A percentile compares a stretch with the other conserved stretches of the same genome.
Evolutionary conservation across 768 basidiomycete genomes (phyloP).

Genomic region (Kwoniella sp.): DNA sequence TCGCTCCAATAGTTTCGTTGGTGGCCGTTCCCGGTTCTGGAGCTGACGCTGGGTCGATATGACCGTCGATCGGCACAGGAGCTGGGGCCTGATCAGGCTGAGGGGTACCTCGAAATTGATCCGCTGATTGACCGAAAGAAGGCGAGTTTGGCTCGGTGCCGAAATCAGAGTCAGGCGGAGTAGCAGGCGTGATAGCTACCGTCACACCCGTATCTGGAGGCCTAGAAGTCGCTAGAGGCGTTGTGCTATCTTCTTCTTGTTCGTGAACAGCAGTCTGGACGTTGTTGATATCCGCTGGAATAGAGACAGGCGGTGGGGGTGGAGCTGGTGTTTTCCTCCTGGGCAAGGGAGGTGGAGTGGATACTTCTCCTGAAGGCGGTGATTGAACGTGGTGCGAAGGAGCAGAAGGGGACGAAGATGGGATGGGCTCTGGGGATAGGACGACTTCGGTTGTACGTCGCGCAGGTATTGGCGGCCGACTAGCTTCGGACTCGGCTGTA

Average conservation of each 20-base stretch:
- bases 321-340: conserved; percentile 14
- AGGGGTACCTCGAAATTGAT: not conserved
- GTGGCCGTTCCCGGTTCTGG: too few species aligned
- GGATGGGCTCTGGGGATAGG: not conserved
- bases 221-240: not conserved
- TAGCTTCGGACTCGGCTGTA: too few species aligned
- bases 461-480: not conserved
- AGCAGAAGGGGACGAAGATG: not conserved
- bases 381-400: too few species aligned
- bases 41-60: too few species aligned
- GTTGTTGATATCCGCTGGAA: not conserved
- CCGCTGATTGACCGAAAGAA: conserved; percentile 9
- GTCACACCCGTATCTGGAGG: conserved; percentile 8
- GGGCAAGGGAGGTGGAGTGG: conserved; percentile 16
- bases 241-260: not conserved
- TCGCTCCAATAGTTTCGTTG: too few species aligned
- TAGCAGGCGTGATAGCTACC: conserved; percentile 29
- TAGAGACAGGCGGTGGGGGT: not conserved
- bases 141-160: conserved; percentile 7
- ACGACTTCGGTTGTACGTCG: not conserved
- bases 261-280: not conserved
- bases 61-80: too few species aligned
- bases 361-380: too few species aligned
- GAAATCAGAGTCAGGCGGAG: conserved; percentile 15
- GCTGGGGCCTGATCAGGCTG: not conserved